phyloP scores from a whole-genome alignment of 805 yeast genomes.

The Metschnikowia hibisci region DNA sequence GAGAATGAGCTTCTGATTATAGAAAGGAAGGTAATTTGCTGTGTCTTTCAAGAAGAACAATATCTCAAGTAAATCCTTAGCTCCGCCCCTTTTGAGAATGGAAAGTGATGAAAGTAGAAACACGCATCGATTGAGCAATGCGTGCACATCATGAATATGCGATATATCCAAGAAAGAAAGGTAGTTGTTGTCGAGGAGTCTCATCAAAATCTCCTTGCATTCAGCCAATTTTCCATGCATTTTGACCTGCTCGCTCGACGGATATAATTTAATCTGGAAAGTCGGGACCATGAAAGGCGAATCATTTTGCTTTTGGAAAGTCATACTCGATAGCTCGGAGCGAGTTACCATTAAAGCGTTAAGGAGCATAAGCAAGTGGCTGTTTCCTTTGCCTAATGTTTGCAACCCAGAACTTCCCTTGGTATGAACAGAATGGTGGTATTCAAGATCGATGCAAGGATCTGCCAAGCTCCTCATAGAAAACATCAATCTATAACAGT shows the following conservation, averaged over 20 bases:
- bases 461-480: conserved; percentile 1
- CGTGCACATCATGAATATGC: conserved; percentile 8
- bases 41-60: conserved; percentile 17
- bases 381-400: background rate
- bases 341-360: conserved; percentile 8
- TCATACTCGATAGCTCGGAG: conserved; percentile 3
- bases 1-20: conserved; percentile 6
- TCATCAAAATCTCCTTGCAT: conserved; percentile 11
- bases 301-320: background rate
- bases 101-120: conserved; percentile 8
- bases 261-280: background rate
- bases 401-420: background rate
- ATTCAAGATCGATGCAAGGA: conserved; percentile 4
- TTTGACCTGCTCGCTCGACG: background rate
- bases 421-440: background rate
- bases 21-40: conserved; percentile 8
- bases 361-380: conserved; percentile 3
- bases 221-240: conserved; percentile 2
- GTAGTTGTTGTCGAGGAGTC: conserved; percentile 1
- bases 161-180: conserved; percentile 7
- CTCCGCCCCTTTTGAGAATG: background rate
- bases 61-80: conserved; percentile 16
- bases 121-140: conserved; percentile 10
- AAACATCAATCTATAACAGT: background rate
- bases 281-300: conserved; percentile 3